Percentiles rank a stretch among this genome's conserved stretches.
Evolutionary conservation across 2,329 filamentous ascomycete species (phyloP).

Genomic region (Fulvia fulva): DNA sequence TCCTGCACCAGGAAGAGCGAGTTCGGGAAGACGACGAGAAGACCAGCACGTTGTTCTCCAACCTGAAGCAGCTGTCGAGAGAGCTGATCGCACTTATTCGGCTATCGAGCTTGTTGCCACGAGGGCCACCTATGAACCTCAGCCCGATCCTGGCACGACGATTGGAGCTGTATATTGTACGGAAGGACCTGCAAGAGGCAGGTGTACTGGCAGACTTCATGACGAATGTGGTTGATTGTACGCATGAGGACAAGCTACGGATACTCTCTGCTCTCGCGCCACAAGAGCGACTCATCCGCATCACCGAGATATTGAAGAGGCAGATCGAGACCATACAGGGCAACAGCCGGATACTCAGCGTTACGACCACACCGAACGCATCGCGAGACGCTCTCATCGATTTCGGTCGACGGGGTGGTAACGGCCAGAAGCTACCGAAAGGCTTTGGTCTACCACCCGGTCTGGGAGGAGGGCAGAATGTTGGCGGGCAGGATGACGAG

Average conservation of each 20-base stretch:
- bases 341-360: conserved; percentile 78
- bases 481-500: conserved; percentile 65
- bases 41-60: conserved; percentile 67
- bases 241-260: conserved; percentile 85
- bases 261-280: conserved; percentile 78
- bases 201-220: conserved; percentile 92
- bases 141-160: conserved; percentile 82
- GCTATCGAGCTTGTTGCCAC: conserved; percentile 77
- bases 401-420: conserved; percentile 37
- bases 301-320: conserved; percentile 76
- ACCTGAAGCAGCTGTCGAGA: conserved; percentile 77
- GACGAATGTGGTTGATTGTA: conserved; percentile 84
- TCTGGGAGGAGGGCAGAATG: conserved; percentile 30
- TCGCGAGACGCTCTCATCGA: conserved; percentile 37
- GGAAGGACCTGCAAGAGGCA: conserved; percentile 76
- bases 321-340: conserved; percentile 82
- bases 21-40: conserved; percentile 49
- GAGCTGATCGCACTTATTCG: conserved; percentile 82
- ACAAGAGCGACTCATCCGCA: conserved; percentile 71
- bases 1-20: conserved; percentile 60
- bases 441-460: conserved; percentile 32
- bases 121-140: conserved; percentile 61
- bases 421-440: conserved; percentile 26
- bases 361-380: conserved; percentile 57
- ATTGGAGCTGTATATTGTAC: conserved; percentile 80